Evolutionary conservation across 2,329 filamentous ascomycete genomes (phyloP).

Genomic region (Rutstroemia sp.): DNA sequence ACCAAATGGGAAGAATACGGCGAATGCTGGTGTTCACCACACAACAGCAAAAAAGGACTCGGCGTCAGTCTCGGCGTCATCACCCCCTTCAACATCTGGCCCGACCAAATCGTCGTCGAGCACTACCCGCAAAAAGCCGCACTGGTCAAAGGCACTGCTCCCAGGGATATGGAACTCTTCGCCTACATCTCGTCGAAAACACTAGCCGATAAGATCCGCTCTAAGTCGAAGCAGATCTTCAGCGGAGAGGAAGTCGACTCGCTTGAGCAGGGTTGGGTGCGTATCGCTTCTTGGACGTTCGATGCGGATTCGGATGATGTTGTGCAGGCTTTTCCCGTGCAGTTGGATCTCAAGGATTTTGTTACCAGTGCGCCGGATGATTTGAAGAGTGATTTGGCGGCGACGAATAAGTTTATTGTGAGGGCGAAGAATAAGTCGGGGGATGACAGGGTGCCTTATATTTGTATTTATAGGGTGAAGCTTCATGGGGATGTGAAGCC

Average conservation of each 20-base stretch:
- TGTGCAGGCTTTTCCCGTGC: conserved; percentile 47
- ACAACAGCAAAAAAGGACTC: conserved; percentile 34
- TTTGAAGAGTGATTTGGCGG: conserved; percentile 22
- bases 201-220: conserved; percentile 30
- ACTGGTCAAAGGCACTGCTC: conserved; percentile 53
- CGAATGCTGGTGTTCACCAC: conserved; percentile 78
- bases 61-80: conserved; percentile 60
- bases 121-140: conserved; percentile 59
- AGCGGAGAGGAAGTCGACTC: conserved; percentile 29
- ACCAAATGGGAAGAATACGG: conserved; percentile 67
- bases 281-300: conserved; percentile 51
- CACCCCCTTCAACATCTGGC: conserved; percentile 50
- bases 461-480: conserved; percentile 58
- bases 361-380: background rate
- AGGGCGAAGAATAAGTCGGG: conserved; percentile 53
- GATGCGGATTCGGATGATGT: conserved; percentile 31
- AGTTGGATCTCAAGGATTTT: conserved; percentile 41
- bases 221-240: conserved; percentile 29
- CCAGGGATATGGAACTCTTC: conserved; percentile 64
- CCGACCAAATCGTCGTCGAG: conserved; percentile 64
- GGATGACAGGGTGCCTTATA: conserved; percentile 40
- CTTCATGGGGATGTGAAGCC: conserved; percentile 39
- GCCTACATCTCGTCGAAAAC: conserved; percentile 44
- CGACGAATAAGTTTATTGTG: conserved; percentile 46
- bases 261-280: conserved; percentile 40